Conservation (phyloP, 495 filamentous ascomycete species). For the Pyronema domesticum region DNA sequence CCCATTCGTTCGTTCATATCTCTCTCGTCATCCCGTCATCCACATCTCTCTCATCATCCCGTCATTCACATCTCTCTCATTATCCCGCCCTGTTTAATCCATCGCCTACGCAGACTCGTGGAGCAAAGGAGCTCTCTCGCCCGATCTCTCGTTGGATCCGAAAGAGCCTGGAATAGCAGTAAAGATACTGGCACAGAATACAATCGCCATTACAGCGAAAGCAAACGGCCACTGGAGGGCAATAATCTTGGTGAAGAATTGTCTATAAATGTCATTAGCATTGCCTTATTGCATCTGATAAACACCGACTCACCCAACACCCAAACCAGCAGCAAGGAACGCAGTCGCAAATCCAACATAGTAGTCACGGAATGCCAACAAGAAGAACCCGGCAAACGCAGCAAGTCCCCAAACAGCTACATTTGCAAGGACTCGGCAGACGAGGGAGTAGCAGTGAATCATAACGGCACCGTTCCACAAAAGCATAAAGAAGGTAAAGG, state of each 20-base stretch:
- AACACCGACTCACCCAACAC: slow-evolving; percentile 38
- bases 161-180: slow-evolving; percentile 47
- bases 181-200: slow-evolving; percentile 45
- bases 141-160: slow-evolving; percentile 32
- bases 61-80: neutral
- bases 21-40: neutral
- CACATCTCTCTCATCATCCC: neutral
- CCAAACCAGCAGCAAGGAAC: slow-evolving; percentile 54
- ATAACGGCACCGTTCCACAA: slow-evolving; percentile 78
- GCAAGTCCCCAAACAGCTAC: slow-evolving; percentile 71
- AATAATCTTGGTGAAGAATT: slow-evolving; percentile 50
- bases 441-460: slow-evolving; percentile 39
- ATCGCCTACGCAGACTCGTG: slow-evolving; percentile 17
- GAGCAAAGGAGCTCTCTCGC: slow-evolving; percentile 31
- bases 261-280: slow-evolving; percentile 22
- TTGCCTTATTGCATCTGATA: neutral
- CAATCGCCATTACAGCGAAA: slow-evolving; percentile 57
- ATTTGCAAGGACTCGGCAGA: slow-evolving; percentile 62
- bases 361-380: slow-evolving; percentile 57
- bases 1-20: neutral
- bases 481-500: slow-evolving; percentile 66
- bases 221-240: slow-evolving; percentile 85
- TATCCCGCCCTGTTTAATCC: neutral
- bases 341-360: slow-evolving; percentile 63
- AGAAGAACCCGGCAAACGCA: slow-evolving; percentile 52